Evolutionary conservation across 352 stramenopile genomes (phyloP).

Genomic region (Aphanomyces invadans): DNA sequence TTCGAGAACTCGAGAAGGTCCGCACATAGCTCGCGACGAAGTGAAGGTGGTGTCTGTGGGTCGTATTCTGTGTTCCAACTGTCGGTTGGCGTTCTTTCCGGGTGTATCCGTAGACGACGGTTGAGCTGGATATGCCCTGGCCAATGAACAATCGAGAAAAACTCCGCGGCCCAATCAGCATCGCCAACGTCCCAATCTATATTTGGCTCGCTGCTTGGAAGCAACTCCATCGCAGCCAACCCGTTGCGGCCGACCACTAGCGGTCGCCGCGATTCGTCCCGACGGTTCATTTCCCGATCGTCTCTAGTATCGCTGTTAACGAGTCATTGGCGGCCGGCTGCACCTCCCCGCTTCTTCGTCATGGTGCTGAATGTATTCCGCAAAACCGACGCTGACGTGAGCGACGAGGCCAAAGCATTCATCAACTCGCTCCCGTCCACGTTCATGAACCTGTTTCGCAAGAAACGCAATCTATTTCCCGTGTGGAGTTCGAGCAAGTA

Average conservation of each 20-base stretch:
- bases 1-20: not conserved
- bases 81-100: not conserved
- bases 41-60: too few relatives aligned
- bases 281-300: not conserved
- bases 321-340: too few relatives aligned
- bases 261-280: too few relatives aligned
- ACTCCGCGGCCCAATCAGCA: not conserved
- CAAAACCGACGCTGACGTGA: constrained; percentile 57
- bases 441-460: constrained; percentile 81
- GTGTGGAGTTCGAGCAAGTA: constrained; percentile 83
- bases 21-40: not conserved
- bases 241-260: too few relatives aligned
- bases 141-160: not conserved
- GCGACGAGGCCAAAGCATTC: constrained; percentile 74
- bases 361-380: constrained; percentile 65
- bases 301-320: not conserved
- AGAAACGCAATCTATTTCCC: constrained; percentile 66
- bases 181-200: not conserved
- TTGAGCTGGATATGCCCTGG: not conserved
- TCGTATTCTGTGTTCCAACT: too few relatives aligned
- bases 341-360: too few relatives aligned
- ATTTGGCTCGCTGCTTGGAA: not conserved
- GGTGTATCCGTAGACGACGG: not conserved
- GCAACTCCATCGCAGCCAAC: too few relatives aligned
- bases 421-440: constrained; percentile 74